Evolutionary conservation across 805 yeast genomes (phyloP).

Genomic region (Scheffersomyces stipitis): DNA sequence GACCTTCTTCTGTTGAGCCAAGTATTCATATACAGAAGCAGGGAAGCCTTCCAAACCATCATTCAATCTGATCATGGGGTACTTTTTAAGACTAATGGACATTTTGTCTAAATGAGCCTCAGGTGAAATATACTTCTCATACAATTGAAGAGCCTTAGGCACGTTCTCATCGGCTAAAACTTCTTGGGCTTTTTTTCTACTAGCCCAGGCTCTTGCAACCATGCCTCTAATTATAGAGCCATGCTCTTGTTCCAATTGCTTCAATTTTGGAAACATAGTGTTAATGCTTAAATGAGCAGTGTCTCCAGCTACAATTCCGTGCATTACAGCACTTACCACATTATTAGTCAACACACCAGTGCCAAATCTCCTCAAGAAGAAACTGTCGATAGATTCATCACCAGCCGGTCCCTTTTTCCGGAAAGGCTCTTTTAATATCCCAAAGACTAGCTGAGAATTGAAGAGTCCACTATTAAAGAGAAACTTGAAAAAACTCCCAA

Average conservation of each 20-base stretch:
- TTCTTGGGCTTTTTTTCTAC: neutral
- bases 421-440: constrained; percentile 55
- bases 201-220: constrained; percentile 29
- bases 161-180: constrained; percentile 3
- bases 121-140: constrained; percentile 41
- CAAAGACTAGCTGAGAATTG: constrained; percentile 38
- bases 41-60: constrained; percentile 61
- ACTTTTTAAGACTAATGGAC: constrained; percentile 41
- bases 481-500: constrained; percentile 25
- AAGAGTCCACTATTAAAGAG: constrained; percentile 44
- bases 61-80: constrained; percentile 61
- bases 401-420: constrained; percentile 18
- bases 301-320: constrained; percentile 88
- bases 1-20: constrained; percentile 31
- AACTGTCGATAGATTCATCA: constrained; percentile 74
- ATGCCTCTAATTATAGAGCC: constrained; percentile 58
- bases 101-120: constrained; percentile 37
- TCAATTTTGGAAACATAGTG: constrained; percentile 56
- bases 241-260: constrained; percentile 54
- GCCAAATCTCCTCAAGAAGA: constrained; percentile 71
- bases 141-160: constrained; percentile 27
- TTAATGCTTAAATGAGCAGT: constrained; percentile 61
- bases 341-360: constrained; percentile 47
- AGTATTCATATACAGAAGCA: constrained; percentile 33
- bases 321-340: constrained; percentile 75